phyloP scores from a whole-genome alignment of 345 rosid species.

The Carallia pectinifolia region DNA sequence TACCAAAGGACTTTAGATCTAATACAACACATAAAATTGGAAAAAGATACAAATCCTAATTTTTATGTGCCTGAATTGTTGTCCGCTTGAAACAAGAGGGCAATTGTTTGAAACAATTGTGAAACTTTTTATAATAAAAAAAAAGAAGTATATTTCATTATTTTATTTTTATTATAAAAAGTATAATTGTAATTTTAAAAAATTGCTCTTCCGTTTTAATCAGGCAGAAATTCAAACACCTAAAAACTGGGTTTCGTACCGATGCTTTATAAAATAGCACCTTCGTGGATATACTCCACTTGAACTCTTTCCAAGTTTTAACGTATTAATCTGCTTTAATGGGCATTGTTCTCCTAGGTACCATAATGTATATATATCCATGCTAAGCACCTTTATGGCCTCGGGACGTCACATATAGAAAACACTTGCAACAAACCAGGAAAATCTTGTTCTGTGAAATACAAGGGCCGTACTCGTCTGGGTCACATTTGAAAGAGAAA shows the following conservation, averaged over 20 bases:
- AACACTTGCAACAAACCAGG: neutral
- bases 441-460: neutral
- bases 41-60: too few relatives aligned
- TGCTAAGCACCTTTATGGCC: slow-evolving; percentile 7
- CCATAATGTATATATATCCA: neutral
- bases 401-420: neutral
- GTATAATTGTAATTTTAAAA: too few relatives aligned
- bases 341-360: neutral
- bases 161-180: too few relatives aligned
- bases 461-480: neutral
- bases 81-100: too few relatives aligned
- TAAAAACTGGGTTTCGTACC: too few relatives aligned
- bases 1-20: neutral
- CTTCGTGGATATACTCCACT: neutral
- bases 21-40: neutral
- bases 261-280: neutral
- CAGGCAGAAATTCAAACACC: too few relatives aligned
- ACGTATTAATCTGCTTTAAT: neutral
- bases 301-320: neutral
- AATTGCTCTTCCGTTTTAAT: too few relatives aligned
- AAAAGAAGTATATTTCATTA: too few relatives aligned
- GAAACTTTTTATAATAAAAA: too few relatives aligned
- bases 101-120: too few relatives aligned
- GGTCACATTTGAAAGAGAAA: neutral
- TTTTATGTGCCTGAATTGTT: too few relatives aligned